Evolutionary conservation across 202 grass and related monocot species (phyloP).

Genomic region (Dendrocalamus latiflorus): DNA sequence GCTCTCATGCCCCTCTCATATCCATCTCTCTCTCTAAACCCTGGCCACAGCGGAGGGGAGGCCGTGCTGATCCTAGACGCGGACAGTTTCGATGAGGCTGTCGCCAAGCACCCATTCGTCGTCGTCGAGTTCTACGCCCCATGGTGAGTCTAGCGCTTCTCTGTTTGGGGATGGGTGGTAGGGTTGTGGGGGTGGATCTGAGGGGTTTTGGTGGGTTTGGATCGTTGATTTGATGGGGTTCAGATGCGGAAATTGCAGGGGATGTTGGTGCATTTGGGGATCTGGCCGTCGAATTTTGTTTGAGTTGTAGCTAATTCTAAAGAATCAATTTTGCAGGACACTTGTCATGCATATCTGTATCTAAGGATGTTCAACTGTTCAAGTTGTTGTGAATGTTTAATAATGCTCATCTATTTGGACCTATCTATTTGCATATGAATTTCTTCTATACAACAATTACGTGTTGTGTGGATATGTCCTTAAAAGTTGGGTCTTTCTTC

Average conservation of each 20-base stretch:
- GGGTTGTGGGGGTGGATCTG: constrained; percentile 14
- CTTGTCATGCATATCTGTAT: no score
- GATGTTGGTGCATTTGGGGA: background rate
- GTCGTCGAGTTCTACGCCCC: constrained; percentile 99
- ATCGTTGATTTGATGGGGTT: background rate
- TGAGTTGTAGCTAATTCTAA: background rate
- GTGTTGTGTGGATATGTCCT: no score
- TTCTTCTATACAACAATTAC: no score
- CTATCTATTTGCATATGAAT: no score
- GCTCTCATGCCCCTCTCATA: no score
- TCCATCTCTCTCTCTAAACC: no score
- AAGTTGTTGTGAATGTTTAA: no score
- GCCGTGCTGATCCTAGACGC: constrained; percentile 73
- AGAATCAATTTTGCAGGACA: constrained; percentile 27
- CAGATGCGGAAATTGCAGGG: constrained; percentile 5
- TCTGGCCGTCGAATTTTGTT: background rate
- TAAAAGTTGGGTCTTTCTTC: no score
- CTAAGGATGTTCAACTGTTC: no score
- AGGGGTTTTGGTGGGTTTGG: background rate
- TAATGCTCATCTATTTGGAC: no score
- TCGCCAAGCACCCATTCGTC: constrained; percentile 77
- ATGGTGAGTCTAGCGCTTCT: constrained; percentile 44
- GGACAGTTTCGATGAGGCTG: constrained; percentile 61
- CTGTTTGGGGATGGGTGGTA: background rate
- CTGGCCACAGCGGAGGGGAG: constrained; percentile 27